phyloP scores from a whole-genome alignment of 768 basidiomycete species.

The Chiua virens region DNA sequence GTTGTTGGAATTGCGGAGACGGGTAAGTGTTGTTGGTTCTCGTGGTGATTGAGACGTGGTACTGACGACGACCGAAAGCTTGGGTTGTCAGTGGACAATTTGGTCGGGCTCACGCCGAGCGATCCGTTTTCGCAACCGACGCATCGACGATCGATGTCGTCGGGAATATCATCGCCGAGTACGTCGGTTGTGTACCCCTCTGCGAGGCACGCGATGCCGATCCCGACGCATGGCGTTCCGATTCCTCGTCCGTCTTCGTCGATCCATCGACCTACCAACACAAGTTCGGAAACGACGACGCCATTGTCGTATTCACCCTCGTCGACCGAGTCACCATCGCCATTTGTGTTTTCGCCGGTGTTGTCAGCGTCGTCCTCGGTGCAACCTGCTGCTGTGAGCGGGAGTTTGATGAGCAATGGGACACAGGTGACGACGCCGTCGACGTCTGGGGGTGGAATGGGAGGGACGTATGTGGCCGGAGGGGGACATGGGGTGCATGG shows the following conservation, averaged over 20 bases:
- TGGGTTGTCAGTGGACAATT: conserved; percentile 73
- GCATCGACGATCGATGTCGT: conserved; percentile 55
- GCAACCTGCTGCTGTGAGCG: conserved; percentile 41
- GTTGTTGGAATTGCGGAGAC: conserved; percentile 70
- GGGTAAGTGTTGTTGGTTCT: conserved; percentile 48
- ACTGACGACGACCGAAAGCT: conserved; percentile 41
- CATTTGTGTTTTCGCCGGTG: conserved; percentile 65
- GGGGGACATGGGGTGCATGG: conserved; percentile 22
- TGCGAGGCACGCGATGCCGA: conserved; percentile 60
- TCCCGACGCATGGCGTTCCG: conserved; percentile 66
- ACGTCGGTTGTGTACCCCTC: conserved; percentile 23
- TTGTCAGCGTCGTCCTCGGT: conserved; percentile 11
- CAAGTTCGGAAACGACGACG: conserved; percentile 53
- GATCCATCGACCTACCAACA: conserved; percentile 53
- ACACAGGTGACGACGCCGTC: conserved; percentile 77
- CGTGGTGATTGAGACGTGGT: background rate
- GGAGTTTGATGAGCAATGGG: conserved; percentile 29
- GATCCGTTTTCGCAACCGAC: conserved; percentile 75
- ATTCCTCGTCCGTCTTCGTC: conserved; percentile 73
- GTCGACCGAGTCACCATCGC: conserved; percentile 65
- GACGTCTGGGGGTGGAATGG: conserved; percentile 46
- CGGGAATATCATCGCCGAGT: conserved; percentile 33
- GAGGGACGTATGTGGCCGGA: too few species aligned
- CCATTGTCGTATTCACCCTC: conserved; percentile 67
- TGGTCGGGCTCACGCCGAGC: conserved; percentile 65